Conservation (phyloP, 169 alveolate species). For the Cryptosporidium muris region DNA sequence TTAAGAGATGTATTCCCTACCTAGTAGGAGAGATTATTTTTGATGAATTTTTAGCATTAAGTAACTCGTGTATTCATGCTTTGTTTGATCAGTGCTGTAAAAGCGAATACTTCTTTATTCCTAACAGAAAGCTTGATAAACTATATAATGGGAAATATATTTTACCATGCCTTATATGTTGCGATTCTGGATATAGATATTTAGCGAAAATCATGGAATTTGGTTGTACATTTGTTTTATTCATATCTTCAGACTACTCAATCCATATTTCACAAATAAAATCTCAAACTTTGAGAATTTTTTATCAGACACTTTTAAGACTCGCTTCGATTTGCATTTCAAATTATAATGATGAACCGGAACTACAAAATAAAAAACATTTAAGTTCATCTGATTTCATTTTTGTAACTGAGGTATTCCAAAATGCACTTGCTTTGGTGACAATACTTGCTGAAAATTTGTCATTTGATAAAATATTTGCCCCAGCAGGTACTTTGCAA, state of each 20-base stretch:
- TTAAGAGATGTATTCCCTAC: conserved; percentile 29
- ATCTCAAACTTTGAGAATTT: not conserved
- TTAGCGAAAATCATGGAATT: conserved; percentile 32
- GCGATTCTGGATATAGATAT: conserved; percentile 22
- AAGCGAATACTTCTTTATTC: conserved; percentile 28
- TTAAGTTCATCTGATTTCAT: not conserved
- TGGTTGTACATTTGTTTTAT: conserved; percentile 27
- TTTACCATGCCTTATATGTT: conserved; percentile 31
- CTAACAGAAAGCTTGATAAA: conserved; percentile 9
- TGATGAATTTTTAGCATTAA: conserved; percentile 13
- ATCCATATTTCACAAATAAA: not conserved
- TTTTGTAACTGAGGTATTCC: conserved; percentile 21
- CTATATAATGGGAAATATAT: not conserved
- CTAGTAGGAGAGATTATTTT: not conserved
- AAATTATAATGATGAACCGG: not conserved
- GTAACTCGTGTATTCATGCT: conserved; percentile 9
- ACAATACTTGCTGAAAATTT: conserved; percentile 49
- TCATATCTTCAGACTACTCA: conserved; percentile 26
- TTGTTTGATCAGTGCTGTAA: conserved; percentile 7
- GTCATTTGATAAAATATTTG: conserved; percentile 41
- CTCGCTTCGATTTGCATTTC: conserved; percentile 42
- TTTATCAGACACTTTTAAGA: conserved; percentile 37
- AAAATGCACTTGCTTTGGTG: conserved; percentile 31
- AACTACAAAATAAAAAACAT: not conserved
- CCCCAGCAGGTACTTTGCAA: conserved; percentile 4